Percentiles rank a stretch among this genome's conserved stretches.
Conservation (phyloP, 768 basidiomycete species). For the Saitozyma podzolica region DNA sequence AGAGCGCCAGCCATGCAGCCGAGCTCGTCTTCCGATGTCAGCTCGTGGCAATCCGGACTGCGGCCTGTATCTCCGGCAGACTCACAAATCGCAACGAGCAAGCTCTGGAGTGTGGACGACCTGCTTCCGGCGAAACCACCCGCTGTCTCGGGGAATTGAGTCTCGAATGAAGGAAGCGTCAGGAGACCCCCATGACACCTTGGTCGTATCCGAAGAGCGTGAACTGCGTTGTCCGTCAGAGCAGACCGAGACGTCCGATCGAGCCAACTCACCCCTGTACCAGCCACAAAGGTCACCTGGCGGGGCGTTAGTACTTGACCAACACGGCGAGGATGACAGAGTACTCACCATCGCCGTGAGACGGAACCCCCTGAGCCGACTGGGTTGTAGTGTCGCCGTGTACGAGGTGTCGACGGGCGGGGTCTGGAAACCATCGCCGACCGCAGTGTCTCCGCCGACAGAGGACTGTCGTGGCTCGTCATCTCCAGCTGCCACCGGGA, state of each 20-base stretch:
- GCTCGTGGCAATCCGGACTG: background rate
- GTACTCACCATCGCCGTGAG: no score
- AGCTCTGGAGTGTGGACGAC: conserved; percentile 55
- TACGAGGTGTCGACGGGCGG: no score
- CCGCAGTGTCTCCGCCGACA: no score
- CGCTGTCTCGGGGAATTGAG: conserved; percentile 61
- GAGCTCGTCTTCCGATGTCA: conserved; percentile 57
- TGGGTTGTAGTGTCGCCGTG: no score
- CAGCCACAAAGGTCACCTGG: conserved; percentile 21
- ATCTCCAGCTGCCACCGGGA: no score
- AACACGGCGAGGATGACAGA: no score
- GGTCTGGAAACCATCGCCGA: no score
- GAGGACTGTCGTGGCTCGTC: no score
- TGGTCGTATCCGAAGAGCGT: conserved; percentile 69
- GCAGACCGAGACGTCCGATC: background rate
- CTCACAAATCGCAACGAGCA: conserved; percentile 64
- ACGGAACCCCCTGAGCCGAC: no score
- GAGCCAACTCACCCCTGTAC: conserved; percentile 14
- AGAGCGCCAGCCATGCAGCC: conserved; percentile 67
- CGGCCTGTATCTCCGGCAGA: conserved; percentile 16
- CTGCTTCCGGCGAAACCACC: conserved; percentile 50
- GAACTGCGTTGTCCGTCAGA: conserved; percentile 6
- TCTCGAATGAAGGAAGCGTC: conserved; percentile 64
- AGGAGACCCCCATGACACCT: conserved; percentile 66
- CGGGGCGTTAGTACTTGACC: no score